Evolutionary conservation across 768 basidiomycete genomes (phyloP), one percentile per base, ranked within the genome.

Genomic region (Sarcodon sp.): DNA sequence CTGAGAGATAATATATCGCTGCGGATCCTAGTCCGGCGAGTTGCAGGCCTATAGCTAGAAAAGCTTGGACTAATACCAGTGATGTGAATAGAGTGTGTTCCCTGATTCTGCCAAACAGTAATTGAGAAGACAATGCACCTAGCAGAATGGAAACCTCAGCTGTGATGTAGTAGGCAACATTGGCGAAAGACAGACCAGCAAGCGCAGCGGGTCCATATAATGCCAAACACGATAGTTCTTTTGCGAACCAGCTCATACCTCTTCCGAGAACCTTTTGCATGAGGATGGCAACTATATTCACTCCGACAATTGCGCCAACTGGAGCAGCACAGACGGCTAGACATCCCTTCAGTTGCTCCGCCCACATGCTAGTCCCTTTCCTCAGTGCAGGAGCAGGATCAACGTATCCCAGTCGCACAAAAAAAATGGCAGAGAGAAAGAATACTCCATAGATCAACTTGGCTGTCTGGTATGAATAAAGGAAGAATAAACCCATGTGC

Each of bases 211-310:
- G 86, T 2, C 73, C 85, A 57, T 88, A 98, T 16, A 96, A 63
- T 16, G 72, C 57, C 7, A 93, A 53, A 9, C 76, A 66, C 8
- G 72, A 71, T 54, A 80, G 72, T 51, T 87, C 87, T 37, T 70
- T 74, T 12, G 75, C 69, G 63, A 88, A 96, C 92, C 92, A 97
- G 56, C 85, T 86, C 76, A 94, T 76, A 0, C 77, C 72, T 61
- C 76, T 83, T 7, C 75, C 71, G 16, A 90, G 60, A 0, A 77
- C 73, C 4, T 61, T 59, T 27, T 64, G 61, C 79, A 94, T 83
- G 10, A 87, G 49, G 1, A 78, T 57, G 0, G 93, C 94, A 0
- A 87, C 71, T 1, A 72, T 50, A 53, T 94, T 92, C 0, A 87
- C 79, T 0, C 70, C 66, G 1, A 83, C 45, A 3, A 88, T 33